Conservation (phyloP, 176 grass and related monocot genomes). For the Tillandsia fasciculata region DNA sequence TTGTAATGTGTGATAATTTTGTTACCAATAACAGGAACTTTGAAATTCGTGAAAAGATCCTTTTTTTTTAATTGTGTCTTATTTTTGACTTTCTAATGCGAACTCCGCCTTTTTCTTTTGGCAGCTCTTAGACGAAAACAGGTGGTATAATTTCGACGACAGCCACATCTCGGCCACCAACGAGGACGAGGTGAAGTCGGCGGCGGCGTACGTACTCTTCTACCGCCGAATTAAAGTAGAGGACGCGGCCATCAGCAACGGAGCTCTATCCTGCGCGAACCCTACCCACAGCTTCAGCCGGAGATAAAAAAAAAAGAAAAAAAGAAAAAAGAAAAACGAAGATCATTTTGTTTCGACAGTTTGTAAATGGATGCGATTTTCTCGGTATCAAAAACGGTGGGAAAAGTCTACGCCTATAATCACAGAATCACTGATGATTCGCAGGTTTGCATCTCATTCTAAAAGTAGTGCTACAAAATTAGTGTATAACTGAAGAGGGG, state of each 20-base stretch:
- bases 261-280: slow-evolving; percentile 32
- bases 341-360: not conserved
- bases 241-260: slow-evolving; percentile 46
- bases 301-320: slow-evolving; percentile 28
- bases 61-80: slow-evolving; percentile 8
- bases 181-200: slow-evolving; percentile 87
- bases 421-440: not conserved
- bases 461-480: not conserved
- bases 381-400: not conserved
- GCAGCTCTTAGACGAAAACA: slow-evolving; percentile 85
- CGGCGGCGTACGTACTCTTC: slow-evolving; percentile 95
- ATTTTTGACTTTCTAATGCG: not conserved
- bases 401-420: not conserved
- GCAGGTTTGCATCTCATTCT: not conserved
- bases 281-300: slow-evolving; percentile 37
- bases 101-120: slow-evolving; percentile 1
- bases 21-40: not conserved
- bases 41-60: not conserved
- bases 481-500: not conserved
- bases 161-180: slow-evolving; percentile 80
- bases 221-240: slow-evolving; percentile 67
- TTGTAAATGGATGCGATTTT: not conserved
- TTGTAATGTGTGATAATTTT: not conserved
- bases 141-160: slow-evolving; percentile 97
- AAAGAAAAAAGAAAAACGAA: too few species aligned